Base-by-base conservation (phyloP, 192 early-diverging fungal species). In the Haplosporangium gracile region DNA sequence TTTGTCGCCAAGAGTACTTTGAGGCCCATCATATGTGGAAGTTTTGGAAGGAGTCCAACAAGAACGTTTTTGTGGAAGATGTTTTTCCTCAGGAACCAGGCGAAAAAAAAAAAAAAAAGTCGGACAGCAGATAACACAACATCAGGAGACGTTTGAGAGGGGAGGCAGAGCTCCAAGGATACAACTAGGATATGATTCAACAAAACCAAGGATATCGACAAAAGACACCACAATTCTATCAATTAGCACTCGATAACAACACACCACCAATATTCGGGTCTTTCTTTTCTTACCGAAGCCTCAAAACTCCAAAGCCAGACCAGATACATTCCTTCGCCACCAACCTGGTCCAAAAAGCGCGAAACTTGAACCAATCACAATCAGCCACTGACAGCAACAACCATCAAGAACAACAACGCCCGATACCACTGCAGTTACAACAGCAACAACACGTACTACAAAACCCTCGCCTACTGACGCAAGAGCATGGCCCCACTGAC, bases 81-180 rank as follows among this genome's bases (percentile, higher is more conserved):
- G 60, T 65, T 29, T 65, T 49, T 22, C 20, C 49, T 29, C 13
- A 65, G 60, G 60, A 65, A 34, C 26, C n/a, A 26, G 24, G 60
- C 49, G 60, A 8, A 29, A 29, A 63, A 6, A 63, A 63, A n/a
- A n/a, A n/a, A n/a, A 65, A 8, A 32, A 65, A 32, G 26, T 9
- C 29, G 60, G 32, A 34, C 60, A 65, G 60, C 60, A 65, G n/a
- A 65, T 65, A 65, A 34, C 26, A 34, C 10, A 65, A 1, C 60
- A 65, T 32, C 60, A 65, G 60, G 60, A 65, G 60, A 65, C 60
- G 60, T 32, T 32, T 32, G 60, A 65, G 26, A 26, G 11, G 4
- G 60, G 60, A 65, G 29, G 60, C n/a, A 65, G 60, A 65, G 60
- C 60, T 65, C 10, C 60, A 65, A 65, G 60, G 60, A 65, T 10